Evolutionary conservation across 2,329 filamentous ascomycete genomes (phyloP).

Genomic region (Stachybotrys elegans): DNA sequence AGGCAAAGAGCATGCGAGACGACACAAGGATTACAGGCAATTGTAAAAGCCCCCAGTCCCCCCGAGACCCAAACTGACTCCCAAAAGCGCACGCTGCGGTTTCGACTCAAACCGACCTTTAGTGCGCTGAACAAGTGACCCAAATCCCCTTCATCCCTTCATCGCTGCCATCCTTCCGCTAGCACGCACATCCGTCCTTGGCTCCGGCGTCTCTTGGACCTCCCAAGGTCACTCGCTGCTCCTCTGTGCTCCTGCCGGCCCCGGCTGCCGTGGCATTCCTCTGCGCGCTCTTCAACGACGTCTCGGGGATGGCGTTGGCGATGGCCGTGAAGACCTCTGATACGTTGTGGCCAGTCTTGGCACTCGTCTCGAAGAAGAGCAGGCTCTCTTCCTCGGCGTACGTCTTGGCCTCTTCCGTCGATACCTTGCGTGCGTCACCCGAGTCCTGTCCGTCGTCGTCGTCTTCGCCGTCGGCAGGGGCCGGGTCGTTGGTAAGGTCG

Average conservation of each 20-base stretch:
- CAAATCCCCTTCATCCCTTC: not conserved
- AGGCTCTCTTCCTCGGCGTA: constrained; percentile 95
- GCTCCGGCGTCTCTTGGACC: constrained; percentile 67
- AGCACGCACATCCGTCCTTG: constrained; percentile 92
- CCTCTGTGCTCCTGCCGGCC: constrained; percentile 55
- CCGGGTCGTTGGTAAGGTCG: constrained; percentile 68
- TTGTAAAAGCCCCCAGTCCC: too few relatives aligned
- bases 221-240: constrained; percentile 78
- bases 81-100: not conserved
- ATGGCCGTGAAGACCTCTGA: constrained; percentile 96
- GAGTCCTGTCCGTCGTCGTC: constrained; percentile 55
- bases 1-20: too few relatives aligned
- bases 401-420: constrained; percentile 82
- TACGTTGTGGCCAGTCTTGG: constrained; percentile 93
- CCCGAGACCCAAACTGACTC: not conserved
- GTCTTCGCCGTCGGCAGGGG: constrained; percentile 41
- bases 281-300: constrained; percentile 83
- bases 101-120: too few relatives aligned
- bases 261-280: constrained; percentile 61
- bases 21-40: not conserved
- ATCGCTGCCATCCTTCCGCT: constrained; percentile 10
- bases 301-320: constrained; percentile 96
- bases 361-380: constrained; percentile 96
- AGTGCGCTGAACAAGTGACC: too few relatives aligned
- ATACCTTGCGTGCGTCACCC: constrained; percentile 78